Conservation (phyloP, 345 rosid species). For the Rhizophora mangle region DNA sequence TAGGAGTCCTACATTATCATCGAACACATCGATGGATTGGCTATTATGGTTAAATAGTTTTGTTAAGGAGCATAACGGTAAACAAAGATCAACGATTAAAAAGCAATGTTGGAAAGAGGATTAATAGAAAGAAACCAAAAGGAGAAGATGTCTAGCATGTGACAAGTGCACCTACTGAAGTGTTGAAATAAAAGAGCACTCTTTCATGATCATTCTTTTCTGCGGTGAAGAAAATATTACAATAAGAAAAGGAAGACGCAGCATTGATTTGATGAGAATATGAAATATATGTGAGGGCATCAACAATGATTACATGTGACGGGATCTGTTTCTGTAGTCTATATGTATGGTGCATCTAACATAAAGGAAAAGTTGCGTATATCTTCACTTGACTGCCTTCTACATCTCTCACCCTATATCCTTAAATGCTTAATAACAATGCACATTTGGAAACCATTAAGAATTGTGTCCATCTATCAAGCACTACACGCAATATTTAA, state of each 20-base stretch:
- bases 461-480: no score
- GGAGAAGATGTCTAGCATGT: not conserved
- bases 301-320: not conserved
- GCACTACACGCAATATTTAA: no score
- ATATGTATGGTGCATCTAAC: not conserved
- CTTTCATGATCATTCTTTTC: constrained; percentile 30
- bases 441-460: no score
- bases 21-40: no score
- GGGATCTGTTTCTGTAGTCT: not conserved
- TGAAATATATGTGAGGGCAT: not conserved
- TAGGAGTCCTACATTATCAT: constrained; percentile 51
- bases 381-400: constrained; percentile 1
- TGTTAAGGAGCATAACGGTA: not conserved
- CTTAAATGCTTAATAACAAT: no score
- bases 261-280: constrained; percentile 4
- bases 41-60: not conserved
- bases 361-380: not conserved
- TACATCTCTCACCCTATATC: no score
- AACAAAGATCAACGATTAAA: constrained; percentile 6
- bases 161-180: constrained; percentile 29
- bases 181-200: constrained; percentile 30
- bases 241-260: constrained; percentile 10
- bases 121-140: constrained; percentile 14
- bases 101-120: constrained; percentile 20
- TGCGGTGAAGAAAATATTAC: constrained; percentile 17